These are phyloP conservation scores for Straminergon stramineum DNA, from an alignment of 225 moss, liverwort and hornwort genomes.

Conservation along the genomic window DNA sequence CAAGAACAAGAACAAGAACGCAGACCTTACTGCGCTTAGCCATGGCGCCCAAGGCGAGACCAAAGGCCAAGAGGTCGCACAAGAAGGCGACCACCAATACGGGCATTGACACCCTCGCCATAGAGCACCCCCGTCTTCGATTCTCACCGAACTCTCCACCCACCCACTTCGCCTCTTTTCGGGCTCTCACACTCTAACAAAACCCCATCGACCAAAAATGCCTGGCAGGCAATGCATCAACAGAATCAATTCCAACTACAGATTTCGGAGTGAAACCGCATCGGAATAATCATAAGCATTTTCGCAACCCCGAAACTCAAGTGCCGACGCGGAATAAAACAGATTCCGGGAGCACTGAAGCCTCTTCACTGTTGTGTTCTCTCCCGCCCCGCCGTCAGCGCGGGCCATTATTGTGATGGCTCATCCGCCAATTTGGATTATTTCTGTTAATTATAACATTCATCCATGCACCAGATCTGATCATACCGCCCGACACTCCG, in stretches of 20 bases:
- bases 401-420: neutral
- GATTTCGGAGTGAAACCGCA: neutral
- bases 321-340: too few relatives aligned
- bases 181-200: neutral
- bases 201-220: neutral
- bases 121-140: neutral
- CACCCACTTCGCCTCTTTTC: neutral
- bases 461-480: neutral
- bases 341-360: neutral
- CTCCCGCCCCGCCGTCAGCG: neutral
- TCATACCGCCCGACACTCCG: neutral
- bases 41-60: slow-evolving; percentile 60
- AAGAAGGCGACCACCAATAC: slow-evolving; percentile 17
- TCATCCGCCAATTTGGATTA: neutral
- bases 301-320: neutral
- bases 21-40: slow-evolving; percentile 58
- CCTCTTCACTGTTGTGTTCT: neutral
- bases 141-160: neutral
- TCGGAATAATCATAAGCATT: neutral
- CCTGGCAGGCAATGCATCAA: neutral
- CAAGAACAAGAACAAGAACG: neutral
- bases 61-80: slow-evolving; percentile 58
- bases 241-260: neutral
- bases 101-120: slow-evolving; percentile 2
- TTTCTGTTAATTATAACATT: neutral